Conservation (phyloP, 345 rosid genomes). For the Citrus australasica region DNA sequence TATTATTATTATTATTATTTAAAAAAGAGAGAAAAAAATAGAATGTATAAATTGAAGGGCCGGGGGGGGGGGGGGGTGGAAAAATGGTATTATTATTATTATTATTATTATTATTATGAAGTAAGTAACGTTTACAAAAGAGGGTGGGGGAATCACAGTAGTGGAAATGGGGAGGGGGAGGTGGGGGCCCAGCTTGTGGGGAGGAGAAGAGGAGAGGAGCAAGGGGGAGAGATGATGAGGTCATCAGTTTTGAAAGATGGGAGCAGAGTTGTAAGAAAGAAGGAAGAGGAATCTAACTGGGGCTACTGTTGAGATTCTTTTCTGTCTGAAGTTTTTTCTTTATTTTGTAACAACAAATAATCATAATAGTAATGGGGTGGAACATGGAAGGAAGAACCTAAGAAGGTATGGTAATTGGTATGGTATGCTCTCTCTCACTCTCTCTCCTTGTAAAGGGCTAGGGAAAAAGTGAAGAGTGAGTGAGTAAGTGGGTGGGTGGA, state of each 20-base stretch:
- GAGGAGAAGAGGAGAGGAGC: too few relatives aligned
- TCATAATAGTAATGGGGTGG: too few relatives aligned
- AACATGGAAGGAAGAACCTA: neutral
- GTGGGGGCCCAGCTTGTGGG: neutral
- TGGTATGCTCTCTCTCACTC: neutral
- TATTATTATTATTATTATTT: neutral
- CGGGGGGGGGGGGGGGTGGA: neutral
- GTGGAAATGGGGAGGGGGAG: neutral
- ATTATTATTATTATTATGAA: too few relatives aligned
- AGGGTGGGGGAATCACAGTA: too few relatives aligned
- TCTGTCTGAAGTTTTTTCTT: constrained; percentile 40
- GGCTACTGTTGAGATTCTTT: constrained; percentile 45
- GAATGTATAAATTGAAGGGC: too few relatives aligned
- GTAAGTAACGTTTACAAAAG: neutral
- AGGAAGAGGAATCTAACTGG: constrained; percentile 30
- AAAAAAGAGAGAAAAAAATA: too few relatives aligned
- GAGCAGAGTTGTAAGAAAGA: neutral
- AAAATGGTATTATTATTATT: neutral
- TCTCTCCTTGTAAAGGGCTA: neutral
- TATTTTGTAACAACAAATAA: neutral
- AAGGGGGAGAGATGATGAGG: neutral
- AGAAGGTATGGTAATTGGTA: neutral
- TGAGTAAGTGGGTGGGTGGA: constrained; percentile 11
- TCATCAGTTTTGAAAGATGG: neutral
- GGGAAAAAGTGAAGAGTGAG: neutral